Evolutionary conservation across 805 yeast species (phyloP), one percentile per base, ranked within the genome.

Genomic region (Barnettozyma sp.): DNA sequence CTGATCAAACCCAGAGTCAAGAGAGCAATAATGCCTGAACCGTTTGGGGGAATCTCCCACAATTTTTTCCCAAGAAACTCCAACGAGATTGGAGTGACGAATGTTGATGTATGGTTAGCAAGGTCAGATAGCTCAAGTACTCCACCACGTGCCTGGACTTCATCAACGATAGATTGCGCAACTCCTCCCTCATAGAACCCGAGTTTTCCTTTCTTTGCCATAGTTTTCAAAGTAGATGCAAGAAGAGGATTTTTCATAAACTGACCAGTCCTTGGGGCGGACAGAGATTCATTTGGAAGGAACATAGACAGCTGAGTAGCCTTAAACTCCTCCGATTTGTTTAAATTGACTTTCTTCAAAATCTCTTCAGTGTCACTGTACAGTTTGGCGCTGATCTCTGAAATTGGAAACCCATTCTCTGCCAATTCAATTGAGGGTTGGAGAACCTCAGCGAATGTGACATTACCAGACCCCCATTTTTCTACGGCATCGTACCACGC

Each of bases 31-130:
- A 83, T 57, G 7, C 94, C 94, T 36, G 83, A 85, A 4, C 90
- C 85, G 55, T 78, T 82, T 11, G 94, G 94, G 9, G 94, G 92
- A 43, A 82, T 76, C 54, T 83, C 92, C 84, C 88, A 79, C 18
- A 83, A 62, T 20, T 65, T 68, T 33, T 68, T 64, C 9, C 72
- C 82, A 31, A 70, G 60, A 37, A 76, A 66, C 22, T 70, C 67
- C 36, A 71, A 55, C 13, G 60, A 58, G 14, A 82, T 72, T 3
- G 94, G 90, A 1, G 77, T 78, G 17, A 81, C 79, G 46, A 73
- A 67, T 1, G 79, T 68, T 2, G 87, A 71, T 0, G 68, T 59
- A 55, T 83, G 92, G 15, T 50, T 43, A 13, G 57, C 55, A 32
- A 83, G 62, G 51, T 83, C 94, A 7, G 71, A 71, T 28, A 60